Evolutionary conservation across 331 rosid genomes (phyloP).

Genomic region (Saraca asoca): DNA sequence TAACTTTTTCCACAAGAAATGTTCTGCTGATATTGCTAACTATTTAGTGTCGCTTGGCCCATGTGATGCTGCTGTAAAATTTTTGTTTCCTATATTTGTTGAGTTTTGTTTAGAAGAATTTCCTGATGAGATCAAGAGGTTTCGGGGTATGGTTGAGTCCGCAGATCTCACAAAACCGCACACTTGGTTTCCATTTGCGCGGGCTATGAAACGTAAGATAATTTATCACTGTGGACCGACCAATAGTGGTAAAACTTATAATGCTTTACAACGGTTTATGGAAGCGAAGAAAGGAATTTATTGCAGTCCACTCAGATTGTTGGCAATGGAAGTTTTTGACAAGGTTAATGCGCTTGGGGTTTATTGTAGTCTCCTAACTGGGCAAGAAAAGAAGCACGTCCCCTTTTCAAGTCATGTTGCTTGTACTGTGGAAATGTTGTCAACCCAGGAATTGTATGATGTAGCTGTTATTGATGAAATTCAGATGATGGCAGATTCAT

Average conservation of each 20-base stretch:
- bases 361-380: constrained; percentile 77
- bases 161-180: constrained; percentile 89
- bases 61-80: constrained; percentile 62
- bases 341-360: constrained; percentile 82
- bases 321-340: constrained; percentile 95
- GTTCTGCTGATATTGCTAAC: constrained; percentile 52
- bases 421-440: constrained; percentile 91
- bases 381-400: constrained; percentile 82
- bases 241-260: constrained; percentile 90
- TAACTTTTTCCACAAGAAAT: constrained; percentile 54
- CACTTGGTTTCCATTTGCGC: constrained; percentile 89
- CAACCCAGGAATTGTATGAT: constrained; percentile 76
- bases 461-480: constrained; percentile 90
- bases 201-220: constrained; percentile 89
- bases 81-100: constrained; percentile 84
- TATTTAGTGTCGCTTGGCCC: constrained; percentile 71
- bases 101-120: constrained; percentile 78
- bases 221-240: constrained; percentile 93
- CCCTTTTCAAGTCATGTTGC: constrained; percentile 80
- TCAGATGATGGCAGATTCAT: constrained; percentile 81
- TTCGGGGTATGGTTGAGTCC: constrained; percentile 55
- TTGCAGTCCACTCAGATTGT: constrained; percentile 85
- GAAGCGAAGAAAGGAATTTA: constrained; percentile 78
- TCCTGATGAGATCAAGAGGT: constrained; percentile 73
- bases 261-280: constrained; percentile 87